Conservation (phyloP, 1,284 basidiomycete species). For the Moesziomyces antarcticus region DNA sequence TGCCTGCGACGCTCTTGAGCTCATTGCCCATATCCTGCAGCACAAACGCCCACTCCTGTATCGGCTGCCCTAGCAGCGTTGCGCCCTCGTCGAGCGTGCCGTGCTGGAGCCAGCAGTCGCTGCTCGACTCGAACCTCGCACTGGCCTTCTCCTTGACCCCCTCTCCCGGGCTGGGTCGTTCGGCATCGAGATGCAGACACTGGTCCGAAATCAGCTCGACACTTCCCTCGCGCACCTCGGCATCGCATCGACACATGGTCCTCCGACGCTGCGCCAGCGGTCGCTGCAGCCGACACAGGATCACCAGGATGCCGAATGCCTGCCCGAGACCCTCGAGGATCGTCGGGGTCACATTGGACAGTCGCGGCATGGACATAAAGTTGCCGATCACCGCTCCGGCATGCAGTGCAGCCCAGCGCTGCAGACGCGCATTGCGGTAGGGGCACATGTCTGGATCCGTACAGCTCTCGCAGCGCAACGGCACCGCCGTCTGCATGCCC, state of each 20-base stretch:
- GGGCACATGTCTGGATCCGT: conserved; percentile 21
- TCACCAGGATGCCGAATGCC: conserved; percentile 39
- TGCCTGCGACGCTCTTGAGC: conserved; percentile 24
- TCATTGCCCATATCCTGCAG: conserved; percentile 48
- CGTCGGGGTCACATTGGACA: conserved; percentile 34
- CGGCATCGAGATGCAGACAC: conserved; percentile 37
- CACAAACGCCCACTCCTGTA: conserved; percentile 46
- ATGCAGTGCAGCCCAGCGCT: conserved; percentile 42
- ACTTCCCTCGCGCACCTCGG: conserved; percentile 21
- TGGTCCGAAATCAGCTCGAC: conserved; percentile 40
- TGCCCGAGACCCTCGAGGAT: conserved; percentile 43
- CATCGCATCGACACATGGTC: conserved; percentile 5
- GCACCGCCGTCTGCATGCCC: conserved; percentile 13
- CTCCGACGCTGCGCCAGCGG: conserved; percentile 14
- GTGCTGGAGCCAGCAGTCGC: conserved; percentile 44
- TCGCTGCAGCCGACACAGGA: conserved; percentile 32
- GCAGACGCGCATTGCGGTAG: conserved; percentile 25
- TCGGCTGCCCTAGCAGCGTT: conserved; percentile 32
- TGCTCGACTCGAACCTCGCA: conserved; percentile 11
- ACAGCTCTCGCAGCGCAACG: conserved; percentile 36
- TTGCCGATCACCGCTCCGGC: conserved; percentile 43
- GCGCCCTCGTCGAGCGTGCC: conserved; percentile 39
- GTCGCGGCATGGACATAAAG: conserved; percentile 42
- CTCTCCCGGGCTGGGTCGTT: conserved; percentile 13
- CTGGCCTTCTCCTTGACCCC: conserved; percentile 5